Percentiles rank a stretch among this genome's conserved stretches.
Evolutionary conservation across 106 monocot species (phyloP).

Genomic region (Dendrobium officinale): DNA sequence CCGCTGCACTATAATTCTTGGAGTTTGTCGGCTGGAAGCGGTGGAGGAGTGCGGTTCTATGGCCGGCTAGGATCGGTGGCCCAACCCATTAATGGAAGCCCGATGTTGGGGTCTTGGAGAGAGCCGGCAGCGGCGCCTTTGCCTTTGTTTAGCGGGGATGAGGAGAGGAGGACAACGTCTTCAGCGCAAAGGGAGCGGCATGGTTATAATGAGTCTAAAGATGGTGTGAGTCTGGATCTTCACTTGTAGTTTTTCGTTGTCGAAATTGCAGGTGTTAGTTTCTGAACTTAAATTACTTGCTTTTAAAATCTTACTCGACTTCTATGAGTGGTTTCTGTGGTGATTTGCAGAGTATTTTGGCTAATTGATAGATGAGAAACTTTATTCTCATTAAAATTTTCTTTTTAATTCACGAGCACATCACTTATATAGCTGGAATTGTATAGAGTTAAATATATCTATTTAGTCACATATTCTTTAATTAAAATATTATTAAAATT

Average conservation of each 20-base stretch:
- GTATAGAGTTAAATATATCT: too few species aligned
- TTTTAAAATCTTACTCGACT: background rate
- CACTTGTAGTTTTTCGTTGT: constrained; percentile 27
- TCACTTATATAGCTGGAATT: too few species aligned
- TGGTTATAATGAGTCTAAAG: constrained; percentile 10
- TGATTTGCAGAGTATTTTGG: background rate
- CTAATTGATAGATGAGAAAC: background rate
- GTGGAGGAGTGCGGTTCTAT: constrained; percentile 11
- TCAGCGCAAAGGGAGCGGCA: constrained; percentile 15
- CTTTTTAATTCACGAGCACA: background rate
- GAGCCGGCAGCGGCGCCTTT: constrained; percentile 1
- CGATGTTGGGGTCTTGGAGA: constrained; percentile 36
- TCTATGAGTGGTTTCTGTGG: too few species aligned
- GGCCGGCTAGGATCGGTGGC: constrained; percentile 27
- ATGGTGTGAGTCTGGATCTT: constrained; percentile 57
- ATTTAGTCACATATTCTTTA: too few species aligned
- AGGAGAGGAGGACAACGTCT: constrained; percentile 8
- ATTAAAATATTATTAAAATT: too few species aligned
- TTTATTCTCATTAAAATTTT: background rate
- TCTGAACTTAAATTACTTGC: too few species aligned
- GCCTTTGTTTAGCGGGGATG: constrained; percentile 12
- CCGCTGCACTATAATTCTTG: constrained; percentile 6
- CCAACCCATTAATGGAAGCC: constrained; percentile 39
- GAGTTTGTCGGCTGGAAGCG: background rate
- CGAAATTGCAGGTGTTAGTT: background rate